Evolutionary conservation across 2,329 filamentous ascomycete species (phyloP), one percentile per base, ranked within the genome.

Genomic region (Fusarium euwallaceae): DNA sequence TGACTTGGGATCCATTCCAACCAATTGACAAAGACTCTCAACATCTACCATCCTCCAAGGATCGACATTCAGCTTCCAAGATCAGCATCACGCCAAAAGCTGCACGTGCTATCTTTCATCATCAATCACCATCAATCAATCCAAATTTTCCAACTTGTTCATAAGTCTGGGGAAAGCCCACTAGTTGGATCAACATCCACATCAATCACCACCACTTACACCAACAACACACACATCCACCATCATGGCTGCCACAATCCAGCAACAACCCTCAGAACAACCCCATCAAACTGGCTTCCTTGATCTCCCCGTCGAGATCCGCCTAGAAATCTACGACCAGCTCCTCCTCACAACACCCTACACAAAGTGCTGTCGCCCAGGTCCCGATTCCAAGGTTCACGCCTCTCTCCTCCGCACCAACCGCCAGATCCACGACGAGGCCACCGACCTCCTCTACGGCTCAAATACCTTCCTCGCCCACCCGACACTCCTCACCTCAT

Each of bases 381-480:
- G 64, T 45, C 67, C 69, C n/a, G 70, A 68, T 37, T 61, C 69
- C 66, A 59, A 72, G 53, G 68, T 86, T 55, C 75, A 85, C 77
- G 79, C 84, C 7, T 76, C 80, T 68, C 83, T 87, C 75, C 83
- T 88, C 53, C 80, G 78, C 72, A 75, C 81, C 64, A 84, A 79
- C 81, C 81, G 78, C 68, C 85, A 85, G 66, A 83, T 83, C 64
- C 79, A 87, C 81, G 69, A 67, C 68, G 86, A 88, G 69, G 82
- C 83, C 45, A 77, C 79, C 0, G 80, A 82, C 6, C 66, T 87
- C 22, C 84, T 88, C 48, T 87, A 87, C 79, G 69, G 76, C 24
- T 69, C 69, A 69, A 87, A 87, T 81, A 84, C 81, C 45, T 88
- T 87, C 78, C 72, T 83, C 66, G 83, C 84, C 12, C 84, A 87